Evolutionary conservation across 495 filamentous ascomycete species (phyloP).

Genomic region (Glutinoglossum americanum): DNA sequence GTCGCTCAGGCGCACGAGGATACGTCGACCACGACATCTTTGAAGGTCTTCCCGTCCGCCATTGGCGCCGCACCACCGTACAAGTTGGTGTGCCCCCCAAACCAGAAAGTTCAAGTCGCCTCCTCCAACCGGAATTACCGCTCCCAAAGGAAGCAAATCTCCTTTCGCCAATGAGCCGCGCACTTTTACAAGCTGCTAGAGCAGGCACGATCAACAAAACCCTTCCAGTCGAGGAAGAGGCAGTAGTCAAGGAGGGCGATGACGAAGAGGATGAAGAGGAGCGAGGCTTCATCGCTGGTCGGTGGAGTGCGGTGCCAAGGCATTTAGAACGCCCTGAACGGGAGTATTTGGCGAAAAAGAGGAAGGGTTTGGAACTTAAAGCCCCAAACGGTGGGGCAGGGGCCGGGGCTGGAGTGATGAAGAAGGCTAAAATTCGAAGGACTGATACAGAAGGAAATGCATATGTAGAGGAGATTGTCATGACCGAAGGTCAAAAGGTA

Average conservation of each 20-base stretch:
- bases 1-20: constrained; percentile 38
- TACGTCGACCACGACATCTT: constrained; percentile 87
- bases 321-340: constrained; percentile 52
- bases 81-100: constrained; percentile 41
- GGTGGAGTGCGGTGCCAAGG: constrained; percentile 61
- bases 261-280: constrained; percentile 30
- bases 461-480: constrained; percentile 58
- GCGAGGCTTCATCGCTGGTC: constrained; percentile 13
- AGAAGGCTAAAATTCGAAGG: constrained; percentile 56
- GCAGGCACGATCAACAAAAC: constrained; percentile 16
- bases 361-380: constrained; percentile 44
- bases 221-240: background rate
- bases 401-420: constrained; percentile 23
- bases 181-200: constrained; percentile 5
- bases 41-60: constrained; percentile 79
- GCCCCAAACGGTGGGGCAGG: constrained; percentile 17
- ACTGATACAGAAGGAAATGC: constrained; percentile 58
- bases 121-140: constrained; percentile 34
- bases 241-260: constrained; percentile 1
- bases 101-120: constrained; percentile 35
- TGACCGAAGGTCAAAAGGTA: constrained; percentile 58
- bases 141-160: constrained; percentile 81
- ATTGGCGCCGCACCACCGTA: constrained; percentile 61
- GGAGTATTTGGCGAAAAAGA: constrained; percentile 71
- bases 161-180: constrained; percentile 45